These are phyloP conservation scores for Pseudogymnoascus pannorum DNA, from an alignment of 2,329 filamentous ascomycete genomes.

Conservation along the genomic window DNA sequence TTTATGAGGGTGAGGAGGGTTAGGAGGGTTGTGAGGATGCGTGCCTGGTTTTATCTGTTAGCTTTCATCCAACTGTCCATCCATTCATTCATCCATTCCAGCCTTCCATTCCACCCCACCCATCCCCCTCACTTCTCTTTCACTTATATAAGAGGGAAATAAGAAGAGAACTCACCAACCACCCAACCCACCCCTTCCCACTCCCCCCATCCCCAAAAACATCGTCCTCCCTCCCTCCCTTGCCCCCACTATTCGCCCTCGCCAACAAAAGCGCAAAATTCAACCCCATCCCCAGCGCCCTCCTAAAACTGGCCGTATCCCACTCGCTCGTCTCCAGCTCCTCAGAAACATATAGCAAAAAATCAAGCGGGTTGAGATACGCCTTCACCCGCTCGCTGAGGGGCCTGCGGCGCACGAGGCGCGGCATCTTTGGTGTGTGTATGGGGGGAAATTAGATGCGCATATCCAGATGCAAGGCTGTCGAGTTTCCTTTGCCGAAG, in stretches of 20 bases:
- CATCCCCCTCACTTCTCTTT: constrained; percentile 1
- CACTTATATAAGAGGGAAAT: background rate
- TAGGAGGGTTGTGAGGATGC: constrained; percentile 57
- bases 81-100: background rate
- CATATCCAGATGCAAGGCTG: too few relatives aligned
- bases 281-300: constrained; percentile 64
- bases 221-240: constrained; percentile 57
- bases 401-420: constrained; percentile 74
- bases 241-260: constrained; percentile 61
- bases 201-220: constrained; percentile 68
- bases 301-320: constrained; percentile 73
- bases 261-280: constrained; percentile 79
- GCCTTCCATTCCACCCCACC: background rate
- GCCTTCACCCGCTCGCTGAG: constrained; percentile 73
- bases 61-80: too few relatives aligned
- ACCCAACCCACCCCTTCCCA: constrained; percentile 55
- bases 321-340: constrained; percentile 88
- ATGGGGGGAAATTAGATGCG: background rate
- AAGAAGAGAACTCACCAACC: constrained; percentile 44
- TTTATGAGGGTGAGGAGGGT: constrained; percentile 63
- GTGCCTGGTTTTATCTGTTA: constrained; percentile 13
- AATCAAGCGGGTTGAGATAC: constrained; percentile 80
- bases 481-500: too few relatives aligned
- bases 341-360: constrained; percentile 83
- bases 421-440: constrained; percentile 51